Base-by-base conservation (phyloP, 2,329 filamentous ascomycete species). In the Xylariales sp. region DNA sequence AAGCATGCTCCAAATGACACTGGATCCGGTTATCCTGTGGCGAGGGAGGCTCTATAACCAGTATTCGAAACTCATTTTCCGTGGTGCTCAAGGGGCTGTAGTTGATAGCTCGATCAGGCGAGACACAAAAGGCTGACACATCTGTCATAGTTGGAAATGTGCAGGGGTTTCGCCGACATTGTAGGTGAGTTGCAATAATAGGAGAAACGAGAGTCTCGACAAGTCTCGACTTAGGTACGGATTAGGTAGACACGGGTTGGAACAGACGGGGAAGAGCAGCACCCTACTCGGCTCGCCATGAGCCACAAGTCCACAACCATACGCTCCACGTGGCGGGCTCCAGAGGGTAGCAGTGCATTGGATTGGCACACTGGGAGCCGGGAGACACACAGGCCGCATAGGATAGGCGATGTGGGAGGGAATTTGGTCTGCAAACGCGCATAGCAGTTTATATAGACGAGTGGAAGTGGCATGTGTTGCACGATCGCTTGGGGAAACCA, bases 271-370 rank as follows among this genome's bases (percentile, higher is more conserved):
- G 41, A 53, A 53, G 41, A 58, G 30, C 45, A 60, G 30, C 45
- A 53, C 12, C 18, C 32, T 18, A 56, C 28, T 39, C 49, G 34
- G 39, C 45, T 59, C 12, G 63, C 54, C 54, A 69, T 54, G 18
- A 60, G 49, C 41, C 23, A 23, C 23, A 43, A 48, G 50, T n/a
- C 53, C 23, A 39, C 28, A 48, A 48, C 49, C 12, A 63, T 63
- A 66, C 63, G 67, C 41, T 69, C 67, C 67, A 69, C 67, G 67
- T 69, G 67, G 59, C 63, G 43, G 36, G 45, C 36, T 48, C 18
- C 28, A n/a, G 43, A 49, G 14, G 62, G 67, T 66, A 39, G 45
- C 23, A 66, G 39, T 43, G 49, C 55, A 59, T 50, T 50, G 50
- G 30, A 59, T 50, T 50, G 50, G 30, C 1, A 43, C 43, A 48